Evolutionary conservation across 208 protist species (phyloP), one percentile per base, ranked within the genome.

Genomic region (Jaenimonas drosophilae): DNA sequence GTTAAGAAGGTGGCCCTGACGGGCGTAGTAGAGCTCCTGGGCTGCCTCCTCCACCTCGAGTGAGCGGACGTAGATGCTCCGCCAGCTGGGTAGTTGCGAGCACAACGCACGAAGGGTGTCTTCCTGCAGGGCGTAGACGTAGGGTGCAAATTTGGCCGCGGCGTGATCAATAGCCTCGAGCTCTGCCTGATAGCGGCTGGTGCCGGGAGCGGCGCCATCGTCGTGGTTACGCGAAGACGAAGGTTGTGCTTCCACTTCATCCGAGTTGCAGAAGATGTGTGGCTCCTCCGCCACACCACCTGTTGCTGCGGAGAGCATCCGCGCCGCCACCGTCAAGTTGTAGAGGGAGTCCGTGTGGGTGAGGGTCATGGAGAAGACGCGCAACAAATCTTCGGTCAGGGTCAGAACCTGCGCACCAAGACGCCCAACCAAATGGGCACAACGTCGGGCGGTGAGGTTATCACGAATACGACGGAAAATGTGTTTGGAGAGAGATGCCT

Each of bases 401-500:
- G 31, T 17, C 5, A n/a, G 14, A 5, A 51, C 46, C 12, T 36
- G 20, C 11, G 7, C 12, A 21, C 30, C 46, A 7, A 51, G 46
- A 7, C 7, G 19, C 1, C 67, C 70, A 0, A 78, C 39, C 4
- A 41, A 38, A 2, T 19, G 28, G 9, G 48, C 5, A 0, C 72
- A 41, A 3, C 14, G 0, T 2, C 36, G 27, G 24, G 53, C 55
- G 14, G 46, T 49, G 0, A 34, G 37, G 19, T 42, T 36, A 0
- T 42, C 43, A 12, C 48, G 36, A 14, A 73, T 29, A 4, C 56
- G 45, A 14, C 30, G 43, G 9, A 82, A 38, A 3, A 82, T n/a
- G 45, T 82, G 56, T 17, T 54, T 40, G 14, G 65, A 59, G 48
- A 76, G 48, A 44, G 55, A 54, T 2, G 56, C 53, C 11, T 33